Evolutionary conservation across 2,329 filamentous ascomycete species (phyloP), one percentile per base, ranked within the genome.

Genomic region (Dothiorella sarmentorum): DNA sequence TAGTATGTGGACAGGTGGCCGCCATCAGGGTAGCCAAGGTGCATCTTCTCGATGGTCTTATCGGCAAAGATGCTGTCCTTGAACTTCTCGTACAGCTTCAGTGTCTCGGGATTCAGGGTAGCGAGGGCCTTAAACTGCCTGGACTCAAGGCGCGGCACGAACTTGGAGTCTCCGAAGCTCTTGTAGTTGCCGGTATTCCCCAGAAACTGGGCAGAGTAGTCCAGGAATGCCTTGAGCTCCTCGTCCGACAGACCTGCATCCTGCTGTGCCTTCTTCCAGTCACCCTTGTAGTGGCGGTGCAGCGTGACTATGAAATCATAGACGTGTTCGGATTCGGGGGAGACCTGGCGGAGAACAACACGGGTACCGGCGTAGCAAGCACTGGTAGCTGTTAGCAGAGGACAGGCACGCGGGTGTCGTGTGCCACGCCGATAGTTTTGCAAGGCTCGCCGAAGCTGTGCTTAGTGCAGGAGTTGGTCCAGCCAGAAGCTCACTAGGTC

Each of bases 111-210:
- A 4, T 72, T 74, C 10, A 74, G 66, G 17, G 73, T 71, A 2
- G 76, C 76, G 20, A 80, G 66, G 5, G 77, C 76, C 59, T 75
- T 75, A 29, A 80, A 66, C 65, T 75, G 71, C 27, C 73, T 68
- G 15, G 72, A 63, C 13, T 74, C 68, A 17, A 80, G 65, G n/a
- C 77, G 72, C n/a, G 78, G 78, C 9, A 80, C 73, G 67, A 80
- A 79, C 66, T 81, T 81, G 60, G 74, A 76, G 66, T 80, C 78
- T 7, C 75, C 75, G 57, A 80, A 80, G 3, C 73, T 76, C 64
- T 79, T 80, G 71, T 78, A 82, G 68, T 82, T 82, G 55, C 80
- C 80, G 29, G 76, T 63, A 61, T 82, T 82, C n/a, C 78, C 80
- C 5, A 83, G 69, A 59, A 83, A 82, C 58, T 77, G 72, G 7